Evolutionary conservation across 2,329 filamentous ascomycete species (phyloP), one percentile per base, ranked within the genome.

Genomic region (Diaporthe citrichinensis): DNA sequence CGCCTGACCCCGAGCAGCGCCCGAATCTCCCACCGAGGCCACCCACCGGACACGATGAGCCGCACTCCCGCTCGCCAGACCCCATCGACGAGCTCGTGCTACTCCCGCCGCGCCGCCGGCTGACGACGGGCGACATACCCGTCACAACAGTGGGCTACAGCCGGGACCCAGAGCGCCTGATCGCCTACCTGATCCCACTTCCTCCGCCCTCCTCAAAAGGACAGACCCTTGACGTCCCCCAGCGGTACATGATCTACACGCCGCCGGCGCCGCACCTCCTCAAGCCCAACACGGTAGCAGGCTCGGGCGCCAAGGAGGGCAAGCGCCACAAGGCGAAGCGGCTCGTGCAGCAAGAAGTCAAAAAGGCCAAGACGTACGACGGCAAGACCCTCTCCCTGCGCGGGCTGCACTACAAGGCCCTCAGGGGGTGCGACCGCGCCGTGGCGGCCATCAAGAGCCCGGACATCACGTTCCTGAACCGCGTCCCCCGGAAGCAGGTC

Each of bases 181-280:
- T 74, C 14, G 72, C 72, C 28, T 74, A 74, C 15, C 53, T 74
- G 28, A 69, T 74, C 39, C 72, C 72, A 3, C 61, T 74, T 1
- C 72, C 72, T 6, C 51, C 61, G 0, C 72, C 72, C 0, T 58
- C 44, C 28, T 20, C 41, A 23, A 55, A 49, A 8, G 62, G 61
- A 20, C 61, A 49, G 41, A 36, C n/a, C 14, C 44, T 58, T n/a
- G 53, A 59, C 49, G 36, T 74, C 1, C 72, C 72, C 17, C 72
- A 68, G 62, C 61, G 72, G 1, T 74, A 69, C 72, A 68, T 74
- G 72, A 53, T 74, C 51, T 74, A 74, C 62, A 74, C 72, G 14
- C 72, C 72, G 2, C 72, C 72, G 3, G 72, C 72, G 2, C 72
- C 72, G 2, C 46, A 74, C n/a, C 72, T 74, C 9, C 72, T 74